phyloP scores from a whole-genome alignment of 2,329 filamentous ascomycete genomes.

The Phialocephala subalpina region DNA sequence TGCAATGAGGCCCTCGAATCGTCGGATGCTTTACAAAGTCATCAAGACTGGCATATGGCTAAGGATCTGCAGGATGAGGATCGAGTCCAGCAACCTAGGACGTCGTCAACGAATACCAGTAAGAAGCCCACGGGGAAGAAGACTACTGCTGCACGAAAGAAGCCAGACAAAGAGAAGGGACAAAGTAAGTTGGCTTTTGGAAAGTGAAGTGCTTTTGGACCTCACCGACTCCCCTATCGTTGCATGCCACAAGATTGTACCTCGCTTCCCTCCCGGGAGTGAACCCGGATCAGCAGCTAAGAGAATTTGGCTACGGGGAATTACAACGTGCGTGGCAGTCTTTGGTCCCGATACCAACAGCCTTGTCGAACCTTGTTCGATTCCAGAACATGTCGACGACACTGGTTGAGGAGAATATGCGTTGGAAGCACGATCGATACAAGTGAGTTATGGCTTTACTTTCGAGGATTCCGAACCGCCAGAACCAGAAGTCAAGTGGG shows the following conservation, averaged over 20 bases:
- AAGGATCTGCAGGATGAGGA: slow-evolving; percentile 75
- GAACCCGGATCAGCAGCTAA: slow-evolving; percentile 33
- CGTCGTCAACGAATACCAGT: slow-evolving; percentile 25
- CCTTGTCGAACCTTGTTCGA: slow-evolving; percentile 24
- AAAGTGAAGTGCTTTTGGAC: slow-evolving; percentile 11
- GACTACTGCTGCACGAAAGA: slow-evolving; percentile 36
- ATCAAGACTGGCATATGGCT: slow-evolving; percentile 95
- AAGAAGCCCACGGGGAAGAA: slow-evolving; percentile 45
- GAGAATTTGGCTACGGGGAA: slow-evolving; percentile 20
- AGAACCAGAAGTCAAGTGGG: slow-evolving; percentile 13
- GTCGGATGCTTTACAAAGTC: slow-evolving; percentile 71
- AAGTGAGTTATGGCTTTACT: not conserved
- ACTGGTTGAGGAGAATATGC: slow-evolving; percentile 5
- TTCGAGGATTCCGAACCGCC: not conserved
- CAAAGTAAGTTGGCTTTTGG: slow-evolving; percentile 67
- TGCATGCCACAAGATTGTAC: slow-evolving; percentile 38
- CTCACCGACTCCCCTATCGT: slow-evolving; percentile 34
- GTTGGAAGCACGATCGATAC: not conserved
- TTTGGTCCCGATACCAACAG: slow-evolving; percentile 19
- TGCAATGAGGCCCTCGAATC: slow-evolving; percentile 70
- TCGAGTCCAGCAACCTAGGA: slow-evolving; percentile 27
- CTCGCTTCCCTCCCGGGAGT: slow-evolving; percentile 23
- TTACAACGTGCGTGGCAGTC: slow-evolving; percentile 23
- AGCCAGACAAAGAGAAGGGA: slow-evolving; percentile 63
- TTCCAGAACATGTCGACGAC: slow-evolving; percentile 20